Percentiles rank a stretch among this genome's conserved stretches.
Evolutionary conservation across 2,329 filamentous ascomycete genomes (phyloP).

Genomic region (Cryphonectria parasitica): DNA sequence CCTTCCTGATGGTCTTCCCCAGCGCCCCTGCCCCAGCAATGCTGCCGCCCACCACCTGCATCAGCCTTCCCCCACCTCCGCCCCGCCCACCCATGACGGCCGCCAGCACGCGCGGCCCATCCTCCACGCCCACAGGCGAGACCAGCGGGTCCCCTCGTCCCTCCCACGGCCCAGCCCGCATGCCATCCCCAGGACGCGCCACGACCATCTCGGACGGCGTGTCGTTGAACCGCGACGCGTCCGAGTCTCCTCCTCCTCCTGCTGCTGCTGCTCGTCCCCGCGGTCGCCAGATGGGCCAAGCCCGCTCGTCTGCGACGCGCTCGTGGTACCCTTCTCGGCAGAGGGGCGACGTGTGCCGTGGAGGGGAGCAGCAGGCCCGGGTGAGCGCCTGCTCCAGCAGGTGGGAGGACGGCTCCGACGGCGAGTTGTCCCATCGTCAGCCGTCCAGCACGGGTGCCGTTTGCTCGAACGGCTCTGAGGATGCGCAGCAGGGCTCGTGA

Average conservation of each 20-base stretch:
- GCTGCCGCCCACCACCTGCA: neutral
- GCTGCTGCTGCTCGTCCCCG: neutral
- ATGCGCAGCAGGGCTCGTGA: neutral
- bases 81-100: neutral
- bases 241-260: neutral
- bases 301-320: neutral
- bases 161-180: neutral
- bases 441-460: constrained; percentile 1
- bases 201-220: neutral
- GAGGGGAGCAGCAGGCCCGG: neutral
- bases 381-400: neutral
- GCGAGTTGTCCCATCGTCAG: neutral
- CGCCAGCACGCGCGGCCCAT: neutral
- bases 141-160: neutral
- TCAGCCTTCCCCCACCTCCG: neutral
- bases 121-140: neutral
- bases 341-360: neutral
- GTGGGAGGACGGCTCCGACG: neutral
- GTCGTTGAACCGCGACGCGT: neutral
- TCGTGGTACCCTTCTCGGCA: neutral
- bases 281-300: neutral
- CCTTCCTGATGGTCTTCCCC: neutral
- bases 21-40: neutral
- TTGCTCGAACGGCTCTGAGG: neutral
- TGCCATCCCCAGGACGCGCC: neutral